Evolutionary conservation across 1,284 basidiomycete species (phyloP).

Genomic region (Ustilago loliicola): DNA sequence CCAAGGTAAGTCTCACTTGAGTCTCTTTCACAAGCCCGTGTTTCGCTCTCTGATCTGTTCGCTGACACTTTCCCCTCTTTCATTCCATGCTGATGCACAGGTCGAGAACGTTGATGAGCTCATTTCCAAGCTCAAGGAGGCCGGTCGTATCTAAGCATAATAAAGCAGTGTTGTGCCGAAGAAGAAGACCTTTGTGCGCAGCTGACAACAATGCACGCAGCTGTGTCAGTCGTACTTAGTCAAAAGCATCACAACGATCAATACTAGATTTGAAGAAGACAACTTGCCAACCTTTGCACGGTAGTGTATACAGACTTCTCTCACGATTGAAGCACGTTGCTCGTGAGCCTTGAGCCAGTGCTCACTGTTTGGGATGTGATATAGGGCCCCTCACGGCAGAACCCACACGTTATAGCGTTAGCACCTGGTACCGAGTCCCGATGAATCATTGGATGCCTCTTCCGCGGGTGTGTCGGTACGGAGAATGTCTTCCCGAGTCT

Average conservation of each 20-base stretch:
- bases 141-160: constrained; percentile 77
- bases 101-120: constrained; percentile 90
- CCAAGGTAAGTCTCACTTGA: constrained; percentile 77
- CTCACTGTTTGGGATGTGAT: background rate
- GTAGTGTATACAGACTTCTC: background rate
- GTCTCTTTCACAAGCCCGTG: too few species aligned
- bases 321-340: background rate
- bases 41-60: background rate
- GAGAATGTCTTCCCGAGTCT: background rate
- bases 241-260: background rate
- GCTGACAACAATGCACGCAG: background rate
- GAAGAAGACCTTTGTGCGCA: background rate
- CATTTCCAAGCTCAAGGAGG: constrained; percentile 89
- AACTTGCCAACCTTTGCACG: background rate
- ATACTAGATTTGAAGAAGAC: constrained; percentile 5
- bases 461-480: background rate
- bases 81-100: constrained; percentile 70
- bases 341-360: background rate
- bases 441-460: background rate
- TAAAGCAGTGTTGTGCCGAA: too few species aligned
- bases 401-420: background rate
- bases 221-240: background rate
- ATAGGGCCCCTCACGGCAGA: too few species aligned
- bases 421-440: background rate
- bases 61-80: background rate